Percentiles rank a stretch among this genome's conserved stretches.
Evolutionary conservation across 169 alveolate species (phyloP).

Genomic region (Plasmodium cynomolgi): DNA sequence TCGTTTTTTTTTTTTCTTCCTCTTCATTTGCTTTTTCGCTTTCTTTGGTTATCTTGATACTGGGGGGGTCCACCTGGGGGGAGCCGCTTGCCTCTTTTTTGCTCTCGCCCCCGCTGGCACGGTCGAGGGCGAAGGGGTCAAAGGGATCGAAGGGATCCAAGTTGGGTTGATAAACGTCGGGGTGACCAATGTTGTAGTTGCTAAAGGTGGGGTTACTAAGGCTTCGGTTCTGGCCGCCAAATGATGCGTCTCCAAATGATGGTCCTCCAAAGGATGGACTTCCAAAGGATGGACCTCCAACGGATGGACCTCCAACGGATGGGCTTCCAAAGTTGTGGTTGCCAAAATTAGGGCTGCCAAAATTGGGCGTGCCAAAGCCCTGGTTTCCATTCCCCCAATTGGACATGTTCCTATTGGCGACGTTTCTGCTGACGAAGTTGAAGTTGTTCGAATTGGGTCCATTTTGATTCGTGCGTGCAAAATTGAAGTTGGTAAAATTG

Average conservation of each 20-base stretch:
- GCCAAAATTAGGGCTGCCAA: background rate
- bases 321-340: background rate
- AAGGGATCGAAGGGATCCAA: too few relatives aligned
- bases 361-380: constrained; percentile 3
- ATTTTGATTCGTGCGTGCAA: background rate
- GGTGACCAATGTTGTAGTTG: background rate
- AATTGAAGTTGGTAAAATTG: background rate
- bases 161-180: background rate
- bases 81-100: background rate
- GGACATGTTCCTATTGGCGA: background rate
- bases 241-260: background rate
- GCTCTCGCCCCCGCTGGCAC: background rate
- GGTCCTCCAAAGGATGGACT: background rate
- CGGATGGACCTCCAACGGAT: background rate
- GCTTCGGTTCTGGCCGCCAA: background rate
- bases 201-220: background rate
- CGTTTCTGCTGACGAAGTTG: constrained; percentile 31
- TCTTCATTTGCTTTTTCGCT: background rate
- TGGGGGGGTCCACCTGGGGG: background rate
- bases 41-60: background rate
- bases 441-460: constrained; percentile 22
- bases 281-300: background rate
- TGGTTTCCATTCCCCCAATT: constrained; percentile 6
- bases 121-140: background rate
- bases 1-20: constrained; percentile 7